Conservation (phyloP, 129 eudicot species). For the Deinandra increscens region DNA sequence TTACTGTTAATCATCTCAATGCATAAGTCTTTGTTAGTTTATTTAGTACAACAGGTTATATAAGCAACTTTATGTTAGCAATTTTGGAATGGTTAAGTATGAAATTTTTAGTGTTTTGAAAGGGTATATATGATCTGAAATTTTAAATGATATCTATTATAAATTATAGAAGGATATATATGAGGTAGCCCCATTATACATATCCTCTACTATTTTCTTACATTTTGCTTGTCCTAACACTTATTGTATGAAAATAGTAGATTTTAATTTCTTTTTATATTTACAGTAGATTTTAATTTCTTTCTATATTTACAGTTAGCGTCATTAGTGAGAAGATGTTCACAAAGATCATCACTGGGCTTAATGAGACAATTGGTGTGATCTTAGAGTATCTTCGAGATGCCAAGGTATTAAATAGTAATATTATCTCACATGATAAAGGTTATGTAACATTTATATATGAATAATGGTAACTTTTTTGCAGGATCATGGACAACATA, state of each 20-base stretch:
- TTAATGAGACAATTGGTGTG: slow-evolving; percentile 76
- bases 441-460: slow-evolving; percentile 1
- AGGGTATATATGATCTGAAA: neutral
- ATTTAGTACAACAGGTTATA: neutral
- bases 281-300: slow-evolving; percentile 16
- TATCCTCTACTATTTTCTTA: neutral
- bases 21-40: neutral
- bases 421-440: neutral
- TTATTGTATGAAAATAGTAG: too few species aligned
- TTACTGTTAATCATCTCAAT: neutral
- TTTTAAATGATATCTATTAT: neutral
- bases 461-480: slow-evolving; percentile 23
- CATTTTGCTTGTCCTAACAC: neutral
- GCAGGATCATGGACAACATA: slow-evolving; percentile 73
- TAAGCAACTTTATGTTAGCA: neutral
- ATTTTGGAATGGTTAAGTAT: neutral
- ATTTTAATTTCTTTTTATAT: neutral
- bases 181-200: neutral
- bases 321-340: slow-evolving; percentile 57
- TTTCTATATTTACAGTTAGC: slow-evolving; percentile 32
- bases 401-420: slow-evolving; percentile 55
- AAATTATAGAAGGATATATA: neutral
- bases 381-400: slow-evolving; percentile 86
- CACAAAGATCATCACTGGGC: slow-evolving; percentile 69
- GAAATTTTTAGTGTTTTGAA: neutral